Percentiles rank a stretch among this genome's conserved stretches.
Evolutionary conservation across 2,329 filamentous ascomycete species (phyloP).

Genomic region (Septoria linicola): DNA sequence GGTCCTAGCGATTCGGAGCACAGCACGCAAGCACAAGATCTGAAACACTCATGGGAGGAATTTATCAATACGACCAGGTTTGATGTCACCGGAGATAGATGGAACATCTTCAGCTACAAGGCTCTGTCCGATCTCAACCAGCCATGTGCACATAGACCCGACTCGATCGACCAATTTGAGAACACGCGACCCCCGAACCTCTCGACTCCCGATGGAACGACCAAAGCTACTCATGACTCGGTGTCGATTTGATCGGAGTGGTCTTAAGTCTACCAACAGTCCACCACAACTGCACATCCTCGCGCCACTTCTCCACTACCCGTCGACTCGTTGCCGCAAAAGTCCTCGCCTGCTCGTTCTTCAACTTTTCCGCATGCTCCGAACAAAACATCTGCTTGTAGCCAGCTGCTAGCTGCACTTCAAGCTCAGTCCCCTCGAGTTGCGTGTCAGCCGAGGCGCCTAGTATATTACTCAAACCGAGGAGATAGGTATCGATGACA

Average conservation of each 20-base stretch:
- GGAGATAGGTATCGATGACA: constrained; percentile 19
- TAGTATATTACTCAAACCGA: constrained; percentile 14
- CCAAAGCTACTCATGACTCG: too few species aligned
- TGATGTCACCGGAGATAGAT: too few species aligned
- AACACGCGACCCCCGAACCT: too few species aligned
- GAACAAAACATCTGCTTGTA: constrained; percentile 20
- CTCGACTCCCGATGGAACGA: too few species aligned
- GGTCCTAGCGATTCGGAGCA: too few species aligned
- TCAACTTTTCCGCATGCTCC: constrained; percentile 17
- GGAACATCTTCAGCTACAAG: too few species aligned
- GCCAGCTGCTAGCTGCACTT: constrained; percentile 12
- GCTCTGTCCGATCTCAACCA: too few species aligned
- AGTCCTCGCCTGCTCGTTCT: constrained; percentile 13
- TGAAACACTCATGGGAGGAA: too few species aligned
- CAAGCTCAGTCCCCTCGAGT: constrained; percentile 11
- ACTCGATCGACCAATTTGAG: too few species aligned
- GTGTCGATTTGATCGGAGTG: background rate
- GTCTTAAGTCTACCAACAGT: background rate
- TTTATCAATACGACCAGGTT: too few species aligned
- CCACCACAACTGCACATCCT: constrained; percentile 12
- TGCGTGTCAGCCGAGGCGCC: constrained; percentile 8
- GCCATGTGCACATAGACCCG: too few species aligned
- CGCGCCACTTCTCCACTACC: constrained; percentile 18
- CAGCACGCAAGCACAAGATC: too few species aligned
- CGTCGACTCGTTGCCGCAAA: constrained; percentile 14